phyloP scores from a whole-genome alignment of 1,139 yeast genomes.

The Candida labiduridarum region DNA sequence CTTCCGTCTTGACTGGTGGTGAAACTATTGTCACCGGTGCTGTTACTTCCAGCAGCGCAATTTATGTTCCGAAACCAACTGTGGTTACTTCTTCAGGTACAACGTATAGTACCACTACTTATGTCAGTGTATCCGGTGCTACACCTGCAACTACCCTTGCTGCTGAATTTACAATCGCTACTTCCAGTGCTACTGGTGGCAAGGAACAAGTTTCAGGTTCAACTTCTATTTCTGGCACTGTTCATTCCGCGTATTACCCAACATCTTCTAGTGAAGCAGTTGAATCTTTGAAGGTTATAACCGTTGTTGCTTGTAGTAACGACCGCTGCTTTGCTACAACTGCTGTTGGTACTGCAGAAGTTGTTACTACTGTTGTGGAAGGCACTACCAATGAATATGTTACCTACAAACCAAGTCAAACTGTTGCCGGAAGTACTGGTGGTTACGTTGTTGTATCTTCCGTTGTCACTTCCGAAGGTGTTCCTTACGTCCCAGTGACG shows the following conservation, averaged over 20 bases:
- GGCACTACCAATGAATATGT: constrained; percentile 1
- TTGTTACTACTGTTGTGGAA: constrained; percentile 20
- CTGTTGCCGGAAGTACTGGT: not conserved
- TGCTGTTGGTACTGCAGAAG: constrained; percentile 17
- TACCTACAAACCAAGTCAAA: constrained; percentile 1
- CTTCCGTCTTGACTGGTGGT: constrained; percentile 7
- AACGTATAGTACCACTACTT: constrained; percentile 20
- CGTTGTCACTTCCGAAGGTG: constrained; percentile 15
- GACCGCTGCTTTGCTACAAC: not conserved
- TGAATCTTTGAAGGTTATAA: constrained; percentile 3
- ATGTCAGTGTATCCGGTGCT: constrained; percentile 16
- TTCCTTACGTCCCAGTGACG: constrained; percentile 3
- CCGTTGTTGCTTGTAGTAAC: constrained; percentile 19
- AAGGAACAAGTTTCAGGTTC: constrained; percentile 18
- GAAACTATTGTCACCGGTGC: constrained; percentile 8
- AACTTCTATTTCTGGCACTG: constrained; percentile 41
- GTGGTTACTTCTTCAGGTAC: constrained; percentile 51
- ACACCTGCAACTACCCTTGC: not conserved
- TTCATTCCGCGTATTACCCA: constrained; percentile 23
- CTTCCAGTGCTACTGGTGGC: constrained; percentile 22
- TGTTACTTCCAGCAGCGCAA: constrained; percentile 12
- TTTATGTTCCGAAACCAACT: constrained; percentile 25
- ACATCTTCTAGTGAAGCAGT: constrained; percentile 24
- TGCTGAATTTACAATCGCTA: constrained; percentile 24
- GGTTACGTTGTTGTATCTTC: not conserved